Conservation (phyloP, 2,329 filamentous ascomycete genomes). For the Aspergillus phoenicis region DNA sequence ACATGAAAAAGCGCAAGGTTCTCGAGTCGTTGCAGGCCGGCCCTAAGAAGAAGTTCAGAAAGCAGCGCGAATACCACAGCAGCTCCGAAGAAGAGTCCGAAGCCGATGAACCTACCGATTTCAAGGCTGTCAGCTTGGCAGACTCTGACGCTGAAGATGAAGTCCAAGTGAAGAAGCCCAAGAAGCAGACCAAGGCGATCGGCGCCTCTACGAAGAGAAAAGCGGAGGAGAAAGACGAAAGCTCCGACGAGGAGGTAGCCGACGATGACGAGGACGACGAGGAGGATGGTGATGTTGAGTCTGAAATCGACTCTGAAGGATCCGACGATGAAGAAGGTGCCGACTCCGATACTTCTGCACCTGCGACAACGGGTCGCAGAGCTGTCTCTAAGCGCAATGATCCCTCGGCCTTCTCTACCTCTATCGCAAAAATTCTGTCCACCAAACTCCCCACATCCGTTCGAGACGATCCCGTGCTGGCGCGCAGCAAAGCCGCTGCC, state of each 20-base stretch:
- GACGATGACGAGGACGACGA: conserved; percentile 34
- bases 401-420: conserved; percentile 85
- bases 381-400: conserved; percentile 76
- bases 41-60: conserved; percentile 62
- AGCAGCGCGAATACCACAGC: conserved; percentile 66
- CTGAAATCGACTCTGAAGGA: conserved; percentile 24
- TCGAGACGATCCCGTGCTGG: conserved; percentile 86
- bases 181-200: conserved; percentile 25
- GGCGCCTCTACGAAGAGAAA: conserved; percentile 24
- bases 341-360: conserved; percentile 45
- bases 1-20: conserved; percentile 58
- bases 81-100: conserved; percentile 62
- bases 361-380: conserved; percentile 45
- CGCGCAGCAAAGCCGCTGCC: conserved; percentile 74
- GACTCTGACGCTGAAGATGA: conserved; percentile 49
- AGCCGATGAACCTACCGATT: conserved; percentile 47
- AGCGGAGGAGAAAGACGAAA: conserved; percentile 21
- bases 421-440: conserved; percentile 87
- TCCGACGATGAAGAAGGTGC: conserved; percentile 36
- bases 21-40: conserved; percentile 60
- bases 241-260: conserved; percentile 14
- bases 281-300: conserved; percentile 27
- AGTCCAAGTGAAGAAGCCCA: conserved; percentile 25
- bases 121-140: conserved; percentile 54
- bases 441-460: conserved; percentile 83